Conservation (phyloP, 192 early-diverging fungal genomes). For the Rhizophlyctis rosea region DNA sequence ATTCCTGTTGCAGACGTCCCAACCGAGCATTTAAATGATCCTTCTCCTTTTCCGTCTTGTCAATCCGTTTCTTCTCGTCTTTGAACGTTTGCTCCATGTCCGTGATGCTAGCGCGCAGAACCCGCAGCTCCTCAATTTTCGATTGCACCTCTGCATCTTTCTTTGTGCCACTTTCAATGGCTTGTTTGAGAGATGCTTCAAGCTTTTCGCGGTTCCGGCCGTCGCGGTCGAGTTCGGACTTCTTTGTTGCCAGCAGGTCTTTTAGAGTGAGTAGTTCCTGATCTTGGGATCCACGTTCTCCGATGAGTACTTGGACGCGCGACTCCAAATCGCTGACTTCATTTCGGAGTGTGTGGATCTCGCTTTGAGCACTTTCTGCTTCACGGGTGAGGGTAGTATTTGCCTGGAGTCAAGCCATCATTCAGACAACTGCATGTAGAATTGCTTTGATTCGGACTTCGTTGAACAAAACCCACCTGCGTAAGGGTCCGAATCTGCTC, state of each 20-base stretch:
- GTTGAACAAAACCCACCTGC: constrained; percentile 22
- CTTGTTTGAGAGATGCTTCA: constrained; percentile 31
- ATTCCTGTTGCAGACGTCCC: constrained; percentile 43
- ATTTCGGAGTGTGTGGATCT: constrained; percentile 19
- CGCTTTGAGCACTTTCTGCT: constrained; percentile 20
- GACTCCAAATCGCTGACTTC: constrained; percentile 32
- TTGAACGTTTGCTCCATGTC: constrained; percentile 39
- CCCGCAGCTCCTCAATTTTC: constrained; percentile 33
- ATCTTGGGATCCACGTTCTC: constrained; percentile 33
- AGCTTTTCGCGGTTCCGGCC: constrained; percentile 43
- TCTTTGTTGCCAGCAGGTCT: constrained; percentile 50
- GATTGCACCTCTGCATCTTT: constrained; percentile 41
- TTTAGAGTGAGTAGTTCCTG: constrained; percentile 48
- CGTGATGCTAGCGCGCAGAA: constrained; percentile 27
- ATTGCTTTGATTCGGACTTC: not conserved
- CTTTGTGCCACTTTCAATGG: constrained; percentile 27
- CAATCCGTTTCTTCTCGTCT: constrained; percentile 36
- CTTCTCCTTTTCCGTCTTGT: constrained; percentile 35
- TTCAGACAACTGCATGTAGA: not conserved
- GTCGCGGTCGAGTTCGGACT: constrained; percentile 51
- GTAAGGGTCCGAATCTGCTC: constrained; percentile 29
- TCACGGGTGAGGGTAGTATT: constrained; percentile 35
- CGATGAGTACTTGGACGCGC: constrained; percentile 20
- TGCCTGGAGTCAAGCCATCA: constrained; percentile 11
- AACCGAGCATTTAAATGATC: constrained; percentile 31